Conservation (phyloP, 31 red algal species). For the Asparagopsis taxiformis region DNA sequence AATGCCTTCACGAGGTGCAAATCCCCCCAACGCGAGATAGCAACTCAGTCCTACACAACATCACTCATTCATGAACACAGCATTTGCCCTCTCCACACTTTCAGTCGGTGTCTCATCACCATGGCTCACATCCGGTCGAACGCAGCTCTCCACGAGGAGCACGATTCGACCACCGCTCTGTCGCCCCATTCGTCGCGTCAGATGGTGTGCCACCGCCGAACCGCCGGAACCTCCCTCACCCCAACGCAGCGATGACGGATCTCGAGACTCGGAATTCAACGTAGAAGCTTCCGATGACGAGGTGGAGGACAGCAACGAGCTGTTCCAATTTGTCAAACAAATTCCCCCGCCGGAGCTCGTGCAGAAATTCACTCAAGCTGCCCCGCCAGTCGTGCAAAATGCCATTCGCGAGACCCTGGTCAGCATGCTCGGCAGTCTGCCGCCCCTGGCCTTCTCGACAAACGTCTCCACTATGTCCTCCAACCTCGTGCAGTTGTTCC, state of each 20-base stretch:
- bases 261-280: constrained; percentile 73
- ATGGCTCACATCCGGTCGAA: background rate
- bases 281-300: constrained; percentile 18
- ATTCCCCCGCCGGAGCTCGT: constrained; percentile 80
- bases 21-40: background rate
- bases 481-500: constrained; percentile 84
- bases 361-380: constrained; percentile 57
- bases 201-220: constrained; percentile 21
- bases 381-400: constrained; percentile 83
- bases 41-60: background rate
- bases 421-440: constrained; percentile 82
- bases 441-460: constrained; percentile 56
- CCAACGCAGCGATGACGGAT: constrained; percentile 57
- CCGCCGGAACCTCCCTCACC: background rate
- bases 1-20: no score
- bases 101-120: background rate
- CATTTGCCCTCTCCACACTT: no score
- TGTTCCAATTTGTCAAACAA: constrained; percentile 69
- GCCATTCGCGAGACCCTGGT: constrained; percentile 85
- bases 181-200: background rate
- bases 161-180: no score
- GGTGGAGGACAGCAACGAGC: constrained; percentile 54
- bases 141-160: constrained; percentile 4
- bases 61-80: background rate
- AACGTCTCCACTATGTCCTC: constrained; percentile 69